Conservation (phyloP, 768 basidiomycete species). For the Mycena chlorophos region DNA sequence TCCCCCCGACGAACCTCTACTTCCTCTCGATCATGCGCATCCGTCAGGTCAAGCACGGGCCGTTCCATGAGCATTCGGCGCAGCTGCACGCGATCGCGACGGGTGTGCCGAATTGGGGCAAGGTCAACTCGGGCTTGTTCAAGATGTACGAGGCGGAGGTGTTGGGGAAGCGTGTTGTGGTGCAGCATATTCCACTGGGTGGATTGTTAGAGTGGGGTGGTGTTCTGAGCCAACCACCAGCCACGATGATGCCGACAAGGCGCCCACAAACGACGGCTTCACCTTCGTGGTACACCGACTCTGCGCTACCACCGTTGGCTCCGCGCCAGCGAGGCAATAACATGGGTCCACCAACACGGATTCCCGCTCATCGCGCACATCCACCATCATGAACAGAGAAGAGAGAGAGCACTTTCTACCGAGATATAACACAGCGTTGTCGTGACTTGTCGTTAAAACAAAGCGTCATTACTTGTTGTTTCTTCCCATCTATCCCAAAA, state of each 20-base stretch:
- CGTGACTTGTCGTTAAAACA: too few relatives aligned
- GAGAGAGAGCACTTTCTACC: too few relatives aligned
- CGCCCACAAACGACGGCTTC: not conserved
- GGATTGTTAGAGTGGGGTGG: constrained; percentile 71
- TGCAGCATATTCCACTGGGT: constrained; percentile 89
- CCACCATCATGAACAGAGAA: too few relatives aligned
- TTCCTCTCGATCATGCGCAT: constrained; percentile 78
- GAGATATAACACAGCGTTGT: too few relatives aligned
- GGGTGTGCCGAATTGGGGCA: constrained; percentile 87
- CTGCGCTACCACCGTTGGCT: not conserved
- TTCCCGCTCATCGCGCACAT: not conserved
- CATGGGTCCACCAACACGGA: not conserved
- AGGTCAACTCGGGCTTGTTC: constrained; percentile 85
- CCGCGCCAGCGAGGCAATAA: not conserved
- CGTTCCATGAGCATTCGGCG: constrained; percentile 91
- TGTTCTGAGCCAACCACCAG: not conserved
- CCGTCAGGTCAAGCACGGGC: constrained; percentile 77
- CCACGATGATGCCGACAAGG: not conserved
- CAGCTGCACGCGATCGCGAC: constrained; percentile 84
- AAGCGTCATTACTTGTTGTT: not conserved
- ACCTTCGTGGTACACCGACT: not conserved
- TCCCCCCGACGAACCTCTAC: constrained; percentile 75
- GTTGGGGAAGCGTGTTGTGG: constrained; percentile 90
- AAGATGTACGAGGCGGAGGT: constrained; percentile 99
- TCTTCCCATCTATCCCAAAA: not conserved